These are phyloP conservation scores for Sphagnum magellanicum DNA, from an alignment of 228 moss, liverwort and hornwort genomes.

Conservation along the genomic window DNA sequence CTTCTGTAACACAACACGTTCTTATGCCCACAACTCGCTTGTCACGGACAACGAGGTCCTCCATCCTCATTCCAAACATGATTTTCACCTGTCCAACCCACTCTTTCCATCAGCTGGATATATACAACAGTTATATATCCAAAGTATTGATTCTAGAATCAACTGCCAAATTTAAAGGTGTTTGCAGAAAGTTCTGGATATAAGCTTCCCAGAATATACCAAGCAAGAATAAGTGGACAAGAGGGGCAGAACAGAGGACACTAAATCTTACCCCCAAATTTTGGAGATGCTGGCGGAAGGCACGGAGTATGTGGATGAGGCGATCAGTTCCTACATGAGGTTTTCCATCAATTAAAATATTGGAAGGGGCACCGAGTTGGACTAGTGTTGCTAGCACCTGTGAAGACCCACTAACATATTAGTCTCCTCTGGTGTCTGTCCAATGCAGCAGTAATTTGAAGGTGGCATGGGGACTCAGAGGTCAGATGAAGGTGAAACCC, in stretches of 20 bases:
- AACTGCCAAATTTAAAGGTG: too few relatives aligned
- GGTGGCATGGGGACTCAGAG: neutral
- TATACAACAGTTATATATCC: too few relatives aligned
- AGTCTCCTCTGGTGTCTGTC: too few relatives aligned
- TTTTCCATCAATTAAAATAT: slow-evolving; percentile 88
- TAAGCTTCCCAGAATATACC: too few relatives aligned
- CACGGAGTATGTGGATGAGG: slow-evolving; percentile 73
- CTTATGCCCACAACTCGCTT: slow-evolving; percentile 71
- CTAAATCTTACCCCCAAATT: slow-evolving; percentile 53
- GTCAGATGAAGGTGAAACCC: neutral
- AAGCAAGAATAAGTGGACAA: too few relatives aligned
- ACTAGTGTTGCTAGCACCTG: slow-evolving; percentile 93
- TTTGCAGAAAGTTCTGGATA: too few relatives aligned
- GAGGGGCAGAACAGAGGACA: neutral
- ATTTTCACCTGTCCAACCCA: slow-evolving; percentile 57
- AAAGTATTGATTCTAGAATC: too few relatives aligned
- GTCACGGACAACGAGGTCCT: slow-evolving; percentile 65
- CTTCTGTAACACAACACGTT: slow-evolving; percentile 37
- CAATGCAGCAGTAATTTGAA: too few relatives aligned
- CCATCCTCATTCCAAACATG: slow-evolving; percentile 89
- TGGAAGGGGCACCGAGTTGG: slow-evolving; percentile 80
- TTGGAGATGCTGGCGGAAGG: slow-evolving; percentile 68
- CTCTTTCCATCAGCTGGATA: too few relatives aligned
- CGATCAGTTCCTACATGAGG: slow-evolving; percentile 94
- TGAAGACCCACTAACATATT: neutral